These are phyloP conservation scores for Antitrichia curtipendula DNA, from an alignment of 225 moss, liverwort and hornwort genomes.

Conservation along the genomic window DNA sequence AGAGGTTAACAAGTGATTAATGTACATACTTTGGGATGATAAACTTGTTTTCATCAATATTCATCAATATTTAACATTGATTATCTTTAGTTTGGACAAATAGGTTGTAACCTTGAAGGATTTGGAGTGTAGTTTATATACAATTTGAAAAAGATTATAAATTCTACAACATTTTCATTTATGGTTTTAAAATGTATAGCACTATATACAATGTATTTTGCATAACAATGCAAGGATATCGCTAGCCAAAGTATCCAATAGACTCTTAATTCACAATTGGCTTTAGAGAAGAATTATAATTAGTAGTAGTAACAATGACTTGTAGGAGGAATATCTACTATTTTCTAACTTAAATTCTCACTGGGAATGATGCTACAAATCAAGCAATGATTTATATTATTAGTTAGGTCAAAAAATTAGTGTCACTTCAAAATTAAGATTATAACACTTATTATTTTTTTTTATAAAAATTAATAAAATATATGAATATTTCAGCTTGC, in stretches of 20 bases:
- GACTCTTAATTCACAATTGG: not conserved
- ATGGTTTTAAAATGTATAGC: not conserved
- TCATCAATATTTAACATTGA: too few species aligned
- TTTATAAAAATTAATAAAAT: not conserved
- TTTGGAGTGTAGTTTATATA: not conserved
- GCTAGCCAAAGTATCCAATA: not conserved
- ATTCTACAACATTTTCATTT: not conserved
- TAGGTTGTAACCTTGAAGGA: not conserved
- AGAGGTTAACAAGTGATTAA: too few species aligned
- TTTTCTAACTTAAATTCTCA: accelerated
- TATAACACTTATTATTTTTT: not conserved
- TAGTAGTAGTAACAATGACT: not conserved
- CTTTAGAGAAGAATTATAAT: not conserved
- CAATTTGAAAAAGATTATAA: not conserved
- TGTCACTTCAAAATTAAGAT: not conserved
- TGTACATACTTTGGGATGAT: too few species aligned
- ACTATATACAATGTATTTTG: not conserved
- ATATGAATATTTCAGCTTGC: not conserved
- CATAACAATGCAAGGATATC: not conserved
- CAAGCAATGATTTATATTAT: not conserved
- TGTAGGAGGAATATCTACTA: not conserved
- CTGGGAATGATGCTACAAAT: not conserved
- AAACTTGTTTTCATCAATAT: too few species aligned
- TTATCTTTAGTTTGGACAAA: not conserved
- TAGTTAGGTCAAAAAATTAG: not conserved